Base-by-base conservation (phyloP, 2,329 filamentous ascomycete species). In the Cladophialophora bantiana region DNA sequence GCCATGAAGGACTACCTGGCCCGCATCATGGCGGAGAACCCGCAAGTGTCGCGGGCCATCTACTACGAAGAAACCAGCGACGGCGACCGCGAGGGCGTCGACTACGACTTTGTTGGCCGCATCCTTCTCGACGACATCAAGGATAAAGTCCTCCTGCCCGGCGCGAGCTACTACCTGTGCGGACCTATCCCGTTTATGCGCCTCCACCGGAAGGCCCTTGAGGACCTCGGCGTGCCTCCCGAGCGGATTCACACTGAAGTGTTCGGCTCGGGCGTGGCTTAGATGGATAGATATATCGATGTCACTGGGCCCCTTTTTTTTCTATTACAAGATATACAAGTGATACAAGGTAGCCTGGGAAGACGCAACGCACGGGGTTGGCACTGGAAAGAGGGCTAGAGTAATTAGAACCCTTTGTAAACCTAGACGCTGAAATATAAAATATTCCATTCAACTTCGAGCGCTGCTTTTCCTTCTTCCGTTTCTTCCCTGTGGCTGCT, bases 141-240 rank as follows among this genome's bases (percentile, higher is more conserved):
- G 69, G 75, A 78, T 31, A 79, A 85, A 7, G 74, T 78, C 0
- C 80, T 86, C 54, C 78, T 94, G n/a, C 58, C 77, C 0, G 78
- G 78, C 52, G 83, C 91, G 0, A 81, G 88, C 73, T 94, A 93
- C 76, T 93, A 86, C 72, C 79, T 92, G 61, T 94, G 91, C 74
- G 91, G 91, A 0, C 90, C 91, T 0, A 82, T 84, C 67, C 75
- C 76, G 7, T 94, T 93, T 81, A 94, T 94, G 91, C 67, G 73
- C 20, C 64, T 67, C 2, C 71, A 73, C 45, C 72, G 70, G 32
- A 60, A 72, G 50, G 59, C 34, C 26, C 65, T 76, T 31, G 64
- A 74, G 58, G 52, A 38, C 7, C 32, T 74, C 56, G 74, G 74
- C 10, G 74, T 76, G 13, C 40, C 53, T 15, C 34, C 59, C 2